Evolutionary conservation across 2,329 filamentous ascomycete species (phyloP).

Genomic region (Paracamarosporium sp.): DNA sequence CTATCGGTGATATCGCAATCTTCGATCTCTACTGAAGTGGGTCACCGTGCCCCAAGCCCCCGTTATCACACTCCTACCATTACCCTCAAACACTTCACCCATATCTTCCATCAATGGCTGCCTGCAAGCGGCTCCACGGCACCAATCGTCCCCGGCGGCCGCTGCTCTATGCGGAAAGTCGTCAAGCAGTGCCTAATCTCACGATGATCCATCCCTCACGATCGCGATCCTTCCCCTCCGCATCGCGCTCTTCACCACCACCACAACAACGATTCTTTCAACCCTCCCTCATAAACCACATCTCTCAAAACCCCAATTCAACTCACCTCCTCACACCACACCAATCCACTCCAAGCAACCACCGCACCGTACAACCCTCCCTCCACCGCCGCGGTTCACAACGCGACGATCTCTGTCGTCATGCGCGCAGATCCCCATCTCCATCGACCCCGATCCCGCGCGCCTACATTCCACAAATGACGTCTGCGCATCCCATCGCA

Average conservation of each 20-base stretch:
- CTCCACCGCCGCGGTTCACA: neutral
- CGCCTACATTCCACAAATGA: neutral
- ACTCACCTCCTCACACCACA: too few species aligned
- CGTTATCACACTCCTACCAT: too few species aligned
- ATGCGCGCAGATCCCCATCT: slow-evolving; percentile 5
- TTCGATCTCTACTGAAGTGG: too few species aligned
- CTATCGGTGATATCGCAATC: too few species aligned
- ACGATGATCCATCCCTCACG: neutral
- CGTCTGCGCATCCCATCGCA: neutral
- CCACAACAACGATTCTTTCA: too few species aligned
- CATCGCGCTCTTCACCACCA: neutral
- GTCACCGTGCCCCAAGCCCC: too few species aligned
- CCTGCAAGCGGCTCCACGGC: neutral
- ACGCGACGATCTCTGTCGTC: neutral
- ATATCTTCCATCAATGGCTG: too few species aligned
- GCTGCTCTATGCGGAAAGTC: neutral
- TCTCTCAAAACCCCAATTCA: too few species aligned
- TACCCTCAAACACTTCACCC: too few species aligned
- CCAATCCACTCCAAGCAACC: neutral
- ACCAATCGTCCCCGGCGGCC: neutral
- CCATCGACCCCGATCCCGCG: neutral
- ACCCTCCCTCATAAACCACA: too few species aligned
- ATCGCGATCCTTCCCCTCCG: neutral
- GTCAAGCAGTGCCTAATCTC: neutral
- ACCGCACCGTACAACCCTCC: neutral